phyloP scores from a whole-genome alignment of 495 filamentous ascomycete genomes.

The Podospora anserina region DNA sequence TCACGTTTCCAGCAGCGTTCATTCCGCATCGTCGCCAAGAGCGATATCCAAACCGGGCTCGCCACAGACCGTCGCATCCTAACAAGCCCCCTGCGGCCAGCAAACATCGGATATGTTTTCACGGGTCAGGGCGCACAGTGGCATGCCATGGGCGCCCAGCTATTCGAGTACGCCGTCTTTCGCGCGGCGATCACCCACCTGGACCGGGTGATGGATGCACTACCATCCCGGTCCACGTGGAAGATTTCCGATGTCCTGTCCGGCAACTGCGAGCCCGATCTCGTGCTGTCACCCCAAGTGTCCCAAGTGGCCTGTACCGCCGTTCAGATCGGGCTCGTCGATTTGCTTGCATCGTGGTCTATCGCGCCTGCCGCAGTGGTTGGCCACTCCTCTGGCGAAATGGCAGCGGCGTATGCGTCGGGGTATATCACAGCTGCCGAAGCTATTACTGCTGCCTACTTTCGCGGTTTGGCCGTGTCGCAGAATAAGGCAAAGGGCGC shows the following conservation, averaged over 20 bases:
- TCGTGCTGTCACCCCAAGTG: conserved; percentile 35
- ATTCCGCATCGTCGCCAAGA: conserved; percentile 5
- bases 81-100: neutral
- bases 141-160: conserved; percentile 11
- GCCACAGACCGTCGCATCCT: neutral
- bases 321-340: conserved; percentile 50
- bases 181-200: neutral
- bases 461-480: conserved; percentile 30
- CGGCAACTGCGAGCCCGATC: conserved; percentile 18
- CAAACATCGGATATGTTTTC: conserved; percentile 17
- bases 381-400: conserved; percentile 45
- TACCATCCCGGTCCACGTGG: neutral
- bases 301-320: conserved; percentile 44
- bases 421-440: conserved; percentile 29
- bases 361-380: conserved; percentile 40
- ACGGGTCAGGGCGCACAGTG: conserved; percentile 21
- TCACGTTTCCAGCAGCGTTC: conserved; percentile 16
- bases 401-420: conserved; percentile 41
- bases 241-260: conserved; percentile 23
- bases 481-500: conserved; percentile 19
- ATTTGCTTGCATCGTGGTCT: conserved; percentile 45
- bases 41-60: neutral
- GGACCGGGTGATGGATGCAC: conserved; percentile 4
- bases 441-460: conserved; percentile 33
- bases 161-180: too few species aligned